Base-by-base conservation (phyloP, 2,329 filamentous ascomycete genomes). In the Aspergillus jensenii region DNA sequence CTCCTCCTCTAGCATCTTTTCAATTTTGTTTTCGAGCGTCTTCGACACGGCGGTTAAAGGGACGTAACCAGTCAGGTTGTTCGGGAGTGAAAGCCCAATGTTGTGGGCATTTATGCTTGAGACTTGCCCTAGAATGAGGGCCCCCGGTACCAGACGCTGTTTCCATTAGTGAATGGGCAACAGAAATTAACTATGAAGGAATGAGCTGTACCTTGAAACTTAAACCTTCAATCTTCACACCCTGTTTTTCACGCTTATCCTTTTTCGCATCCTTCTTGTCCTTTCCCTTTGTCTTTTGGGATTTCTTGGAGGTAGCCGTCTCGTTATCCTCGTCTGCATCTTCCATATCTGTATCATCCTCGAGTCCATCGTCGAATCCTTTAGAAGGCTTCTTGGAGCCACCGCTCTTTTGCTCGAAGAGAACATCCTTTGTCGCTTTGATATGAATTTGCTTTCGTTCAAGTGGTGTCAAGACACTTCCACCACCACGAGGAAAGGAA, bases 381-480 rank as follows among this genome's bases (percentile, higher is more conserved):
- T 65, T 79, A 60, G 83, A 80, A 27, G 76, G 71, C 44, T 78
- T 76, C 56, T 82, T 81, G 51, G 45, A n/a, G 11, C 79, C 77
- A 48, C 84, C 85, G 54, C 54, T 51, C 65, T 88, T 84, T 67
- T 96, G 88, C 76, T 98, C 95, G 71, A 93, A 95, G 40, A 96
- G 80, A 41, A 93, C 95, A 80, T 99, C 95, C 67, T 89, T 88
- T 71, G 90, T 95, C 46, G 95, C 95, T 76, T 98, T 90, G 58
- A 96, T 88, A 68, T 95, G 89, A 62, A 99, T 98, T 76, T 98
- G 91, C 78, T 96, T 97, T 72, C 96, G 90, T 74, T 99, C 95
- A 52, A 99, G 81, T 19, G 95, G 93, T 2, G 95, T 97, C 71
- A 99, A 79, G 52, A 96, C 83, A 71, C 91, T 96, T 53, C 87